phyloP scores from a whole-genome alignment of 2,329 filamentous ascomycete species.

The Cadophora sp. region DNA sequence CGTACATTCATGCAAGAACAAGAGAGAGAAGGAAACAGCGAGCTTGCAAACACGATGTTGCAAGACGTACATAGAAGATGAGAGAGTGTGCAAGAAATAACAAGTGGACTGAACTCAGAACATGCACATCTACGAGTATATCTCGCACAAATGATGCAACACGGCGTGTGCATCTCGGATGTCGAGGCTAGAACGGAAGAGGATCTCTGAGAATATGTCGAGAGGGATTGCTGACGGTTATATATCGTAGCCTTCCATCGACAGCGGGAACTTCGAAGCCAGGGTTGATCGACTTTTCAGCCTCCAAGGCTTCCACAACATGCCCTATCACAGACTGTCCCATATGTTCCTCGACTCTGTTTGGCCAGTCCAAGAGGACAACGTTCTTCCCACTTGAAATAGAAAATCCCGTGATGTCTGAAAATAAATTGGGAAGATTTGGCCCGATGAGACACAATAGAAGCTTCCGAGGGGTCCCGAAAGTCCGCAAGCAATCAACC shows the following conservation, averaged over 20 bases:
- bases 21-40: not conserved
- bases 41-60: not conserved
- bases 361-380: constrained; percentile 20
- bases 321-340: not conserved
- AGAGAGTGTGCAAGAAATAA: not conserved
- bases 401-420: constrained; percentile 23
- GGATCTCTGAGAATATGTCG: constrained; percentile 2
- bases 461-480: constrained; percentile 23
- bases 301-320: constrained; percentile 19
- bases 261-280: constrained; percentile 24
- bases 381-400: constrained; percentile 26
- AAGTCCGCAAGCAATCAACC: constrained; percentile 16
- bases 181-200: not conserved
- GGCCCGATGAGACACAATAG: constrained; percentile 20
- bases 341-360: constrained; percentile 18
- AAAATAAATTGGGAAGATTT: constrained; percentile 17
- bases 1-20: constrained; percentile 46
- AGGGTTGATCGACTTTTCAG: constrained; percentile 10
- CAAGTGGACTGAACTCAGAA: not conserved
- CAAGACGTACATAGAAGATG: not conserved
- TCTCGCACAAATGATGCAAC: not conserved
- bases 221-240: constrained; percentile 17
- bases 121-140: not conserved
- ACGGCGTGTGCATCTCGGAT: not conserved
- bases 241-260: constrained; percentile 20